Evolutionary conservation across 2,329 filamentous ascomycete species (phyloP), one percentile per base, ranked within the genome.

Genomic region (Hymenoscyphus linearis): DNA sequence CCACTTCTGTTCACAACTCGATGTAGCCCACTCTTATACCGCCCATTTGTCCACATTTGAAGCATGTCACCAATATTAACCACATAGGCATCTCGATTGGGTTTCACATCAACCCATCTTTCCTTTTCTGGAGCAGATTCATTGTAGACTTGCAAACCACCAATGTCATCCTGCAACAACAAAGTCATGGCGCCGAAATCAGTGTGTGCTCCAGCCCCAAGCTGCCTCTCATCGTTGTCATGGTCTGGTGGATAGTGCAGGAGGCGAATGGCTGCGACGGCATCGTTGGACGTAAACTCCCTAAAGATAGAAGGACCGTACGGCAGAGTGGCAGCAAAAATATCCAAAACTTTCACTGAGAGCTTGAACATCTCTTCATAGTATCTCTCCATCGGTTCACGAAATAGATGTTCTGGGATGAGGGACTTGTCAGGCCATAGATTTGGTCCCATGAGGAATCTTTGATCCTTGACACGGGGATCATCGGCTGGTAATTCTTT

Each of bases 151-250:
- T 85, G 75, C 4, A 85, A 74, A 0, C 80, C 82, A 26, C 76
- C 76, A 18, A 76, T 70, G 3, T 72, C 70, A 63, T 81, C 80
- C 64, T 83, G 81, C 12, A 83, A 73, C 13, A 85, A 74, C 34
- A 84, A 71, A 0, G 82, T 84, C 31, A 84, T 76, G 36, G 78
- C 77, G 1, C 81, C 80, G 64, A 81, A 84, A 67, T 83, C 82
- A 0, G 79, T 82, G 65, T 82, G 82, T 1, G 78, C 60, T 34
- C 60, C 67, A 6, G 68, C 78, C 3, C 63, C 65, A 5, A 66
- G 60, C 55, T 69, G 68, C 6, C 31, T 58, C 52, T 57, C 61
- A 25, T 66, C 65, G 14, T 61, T 74, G 0, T 70, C 64, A 2
- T 70, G 73, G 60, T 78, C 75, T 0, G 77, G 76, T 1, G 79